These are phyloP conservation scores for Leccinum brunneo-olivaceum DNA, from an alignment of 1,284 basidiomycete genomes.

Conservation along the genomic window DNA sequence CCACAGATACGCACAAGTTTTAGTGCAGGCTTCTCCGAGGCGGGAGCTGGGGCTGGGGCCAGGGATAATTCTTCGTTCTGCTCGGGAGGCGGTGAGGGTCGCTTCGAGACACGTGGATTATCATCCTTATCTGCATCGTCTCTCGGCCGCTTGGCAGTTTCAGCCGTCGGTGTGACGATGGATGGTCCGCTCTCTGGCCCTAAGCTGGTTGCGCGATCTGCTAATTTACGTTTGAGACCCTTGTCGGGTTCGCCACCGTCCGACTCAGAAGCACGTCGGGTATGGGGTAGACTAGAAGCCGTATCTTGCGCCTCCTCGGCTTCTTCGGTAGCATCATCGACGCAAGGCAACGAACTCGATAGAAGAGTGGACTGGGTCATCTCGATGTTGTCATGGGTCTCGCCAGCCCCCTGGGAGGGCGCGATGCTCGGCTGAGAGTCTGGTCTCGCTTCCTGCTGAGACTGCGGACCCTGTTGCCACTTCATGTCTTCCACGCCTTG, in stretches of 20 bases:
- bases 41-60: conserved; percentile 13
- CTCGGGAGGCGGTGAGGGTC: conserved; percentile 64
- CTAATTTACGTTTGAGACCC: conserved; percentile 58
- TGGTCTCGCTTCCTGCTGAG: conserved; percentile 12
- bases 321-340: conserved; percentile 22
- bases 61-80: conserved; percentile 28
- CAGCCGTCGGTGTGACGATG: conserved; percentile 9
- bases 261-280: conserved; percentile 27
- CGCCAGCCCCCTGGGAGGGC: conserved; percentile 8
- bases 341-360: conserved; percentile 15
- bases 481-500: conserved; percentile 69
- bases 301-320: conserved; percentile 19
- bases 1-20: conserved; percentile 40
- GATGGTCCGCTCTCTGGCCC: conserved; percentile 23
- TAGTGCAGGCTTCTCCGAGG: conserved; percentile 29
- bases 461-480: conserved; percentile 43
- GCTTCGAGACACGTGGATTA: conserved; percentile 48
- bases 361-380: conserved; percentile 7
- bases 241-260: conserved; percentile 43
- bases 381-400: conserved; percentile 12
- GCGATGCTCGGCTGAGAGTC: conserved; percentile 5
- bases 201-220: conserved; percentile 37
- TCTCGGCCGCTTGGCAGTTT: conserved; percentile 28
- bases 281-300: conserved; percentile 27
- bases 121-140: conserved; percentile 31